Percentiles rank a stretch among this genome's conserved stretches.
Conservation (phyloP, 2,329 filamentous ascomycete genomes). For the Neocatenulostroma microsporum region DNA sequence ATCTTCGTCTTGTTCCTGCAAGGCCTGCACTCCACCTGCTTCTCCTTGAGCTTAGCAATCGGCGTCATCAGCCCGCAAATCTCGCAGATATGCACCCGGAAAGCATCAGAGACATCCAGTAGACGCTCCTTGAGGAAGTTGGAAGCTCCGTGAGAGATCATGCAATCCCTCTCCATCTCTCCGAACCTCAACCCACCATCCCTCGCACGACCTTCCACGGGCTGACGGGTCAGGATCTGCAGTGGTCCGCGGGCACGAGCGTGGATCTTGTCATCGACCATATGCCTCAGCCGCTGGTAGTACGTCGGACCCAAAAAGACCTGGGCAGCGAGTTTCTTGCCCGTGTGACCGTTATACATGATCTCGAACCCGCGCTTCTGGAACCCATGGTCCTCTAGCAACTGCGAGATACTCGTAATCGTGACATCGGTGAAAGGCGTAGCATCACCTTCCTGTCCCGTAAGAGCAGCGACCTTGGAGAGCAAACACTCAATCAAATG, state of each 20-base stretch:
- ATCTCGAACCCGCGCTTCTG: conserved; percentile 96
- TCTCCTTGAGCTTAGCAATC: conserved; percentile 94
- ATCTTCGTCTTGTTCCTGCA: conserved; percentile 99
- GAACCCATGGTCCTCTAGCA: conserved; percentile 84
- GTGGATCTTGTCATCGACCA: conserved; percentile 99
- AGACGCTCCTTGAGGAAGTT: conserved; percentile 95
- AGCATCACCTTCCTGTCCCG: conserved; percentile 92
- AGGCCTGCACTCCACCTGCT: conserved; percentile 90
- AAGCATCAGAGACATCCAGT: conserved; percentile 96
- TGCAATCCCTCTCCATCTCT: conserved; percentile 99
- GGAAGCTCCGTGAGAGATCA: conserved; percentile 98
- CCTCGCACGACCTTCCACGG: conserved; percentile 94
- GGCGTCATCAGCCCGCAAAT: conserved; percentile 99
- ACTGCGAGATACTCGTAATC: conserved; percentile 80
- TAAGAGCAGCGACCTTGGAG: conserved; percentile 88
- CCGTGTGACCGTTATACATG: conserved; percentile 98
- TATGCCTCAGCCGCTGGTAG: conserved; percentile 96
- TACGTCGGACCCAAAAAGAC: conserved; percentile 97
- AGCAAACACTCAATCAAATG: conserved; percentile 99
- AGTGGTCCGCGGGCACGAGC: conserved; percentile 94
- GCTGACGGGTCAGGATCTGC: conserved; percentile 94
- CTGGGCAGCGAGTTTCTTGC: conserved; percentile 84
- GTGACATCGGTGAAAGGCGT: conserved; percentile 98
- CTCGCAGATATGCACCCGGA: conserved; percentile 96
- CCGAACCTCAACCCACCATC: conserved; percentile 98